Percentiles rank a stretch among this genome's conserved stretches.
Evolutionary conservation across 1,284 basidiomycete genomes (phyloP).

Genomic region (Chondrostereum purpureum): DNA sequence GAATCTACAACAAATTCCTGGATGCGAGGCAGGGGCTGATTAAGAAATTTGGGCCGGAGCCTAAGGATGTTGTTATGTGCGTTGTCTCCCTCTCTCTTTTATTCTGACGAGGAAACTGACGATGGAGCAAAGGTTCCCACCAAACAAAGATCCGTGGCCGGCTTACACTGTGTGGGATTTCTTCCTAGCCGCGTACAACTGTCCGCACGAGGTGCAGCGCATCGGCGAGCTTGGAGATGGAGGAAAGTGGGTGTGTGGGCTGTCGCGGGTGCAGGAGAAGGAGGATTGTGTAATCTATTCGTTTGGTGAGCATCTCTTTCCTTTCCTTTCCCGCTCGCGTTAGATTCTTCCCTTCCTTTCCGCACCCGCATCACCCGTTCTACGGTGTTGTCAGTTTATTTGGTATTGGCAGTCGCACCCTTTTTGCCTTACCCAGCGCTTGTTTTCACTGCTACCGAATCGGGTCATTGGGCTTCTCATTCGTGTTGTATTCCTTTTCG

Average conservation of each 20-base stretch:
- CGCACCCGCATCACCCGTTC: no score
- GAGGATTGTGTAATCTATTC: conserved; percentile 55
- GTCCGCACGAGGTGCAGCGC: conserved; percentile 57
- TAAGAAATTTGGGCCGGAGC: conserved; percentile 44
- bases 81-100: no score
- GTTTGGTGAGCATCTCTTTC: conserved; percentile 53
- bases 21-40: conserved; percentile 40
- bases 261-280: conserved; percentile 48
- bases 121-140: conserved; percentile 62
- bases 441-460: no score
- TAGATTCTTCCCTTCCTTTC: no score
- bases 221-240: conserved; percentile 57
- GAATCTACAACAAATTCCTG: conserved; percentile 40
- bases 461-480: no score
- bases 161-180: conserved; percentile 67
- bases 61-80: conserved; percentile 43
- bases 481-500: no score
- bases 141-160: conserved; percentile 55
- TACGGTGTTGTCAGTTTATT: no score
- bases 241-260: conserved; percentile 63
- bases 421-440: no score
- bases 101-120: no score
- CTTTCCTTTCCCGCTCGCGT: no score
- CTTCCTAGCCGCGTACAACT: conserved; percentile 57
- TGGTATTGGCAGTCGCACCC: no score